A percentile compares a stretch with the other conserved stretches of the same genome.
Conservation (phyloP, 495 filamentous ascomycete genomes). For the Thermochaetoides thermophila region DNA sequence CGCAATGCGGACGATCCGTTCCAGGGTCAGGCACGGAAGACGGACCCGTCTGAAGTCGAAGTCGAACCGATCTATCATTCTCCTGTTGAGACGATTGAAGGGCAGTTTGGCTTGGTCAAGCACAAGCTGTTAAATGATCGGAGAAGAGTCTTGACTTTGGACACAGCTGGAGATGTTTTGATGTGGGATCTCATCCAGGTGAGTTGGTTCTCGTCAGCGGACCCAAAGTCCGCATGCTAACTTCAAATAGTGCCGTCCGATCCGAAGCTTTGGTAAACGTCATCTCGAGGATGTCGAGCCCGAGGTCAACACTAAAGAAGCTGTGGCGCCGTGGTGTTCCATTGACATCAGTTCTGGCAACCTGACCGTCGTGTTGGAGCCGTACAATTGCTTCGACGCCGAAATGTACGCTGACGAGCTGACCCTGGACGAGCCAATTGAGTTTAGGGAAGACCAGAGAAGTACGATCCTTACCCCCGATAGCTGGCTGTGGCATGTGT, state of each 20-base stretch:
- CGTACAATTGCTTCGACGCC: slow-evolving; percentile 93
- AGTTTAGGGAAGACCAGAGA: slow-evolving; percentile 87
- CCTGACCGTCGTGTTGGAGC: slow-evolving; percentile 78
- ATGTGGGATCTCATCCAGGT: slow-evolving; percentile 89
- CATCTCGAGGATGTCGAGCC: slow-evolving; percentile 85
- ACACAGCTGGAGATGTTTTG: slow-evolving; percentile 91
- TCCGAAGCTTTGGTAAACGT: slow-evolving; percentile 78
- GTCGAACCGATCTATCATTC: slow-evolving; percentile 56
- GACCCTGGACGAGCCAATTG: slow-evolving; percentile 50
- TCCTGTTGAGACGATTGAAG: slow-evolving; percentile 79
- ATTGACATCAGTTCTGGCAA: slow-evolving; percentile 87
- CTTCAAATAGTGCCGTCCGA: slow-evolving; percentile 54
- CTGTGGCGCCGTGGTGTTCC: slow-evolving; percentile 85
- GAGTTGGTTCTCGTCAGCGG: neutral
- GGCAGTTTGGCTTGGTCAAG: slow-evolving; percentile 90
- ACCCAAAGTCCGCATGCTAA: slow-evolving; percentile 2
- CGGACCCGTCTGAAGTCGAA: too few relatives aligned
- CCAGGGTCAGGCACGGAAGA: slow-evolving; percentile 40
- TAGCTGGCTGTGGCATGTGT: too few relatives aligned
- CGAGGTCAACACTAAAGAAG: slow-evolving; percentile 76
- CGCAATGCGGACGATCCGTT: slow-evolving; percentile 27
- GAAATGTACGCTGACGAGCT: slow-evolving; percentile 93
- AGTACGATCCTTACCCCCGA: slow-evolving; percentile 46
- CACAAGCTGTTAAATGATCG: slow-evolving; percentile 84
- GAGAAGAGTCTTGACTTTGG: slow-evolving; percentile 73